Conservation (phyloP, 2,329 filamentous ascomycete species). For the Talaromyces amestolkiae region DNA sequence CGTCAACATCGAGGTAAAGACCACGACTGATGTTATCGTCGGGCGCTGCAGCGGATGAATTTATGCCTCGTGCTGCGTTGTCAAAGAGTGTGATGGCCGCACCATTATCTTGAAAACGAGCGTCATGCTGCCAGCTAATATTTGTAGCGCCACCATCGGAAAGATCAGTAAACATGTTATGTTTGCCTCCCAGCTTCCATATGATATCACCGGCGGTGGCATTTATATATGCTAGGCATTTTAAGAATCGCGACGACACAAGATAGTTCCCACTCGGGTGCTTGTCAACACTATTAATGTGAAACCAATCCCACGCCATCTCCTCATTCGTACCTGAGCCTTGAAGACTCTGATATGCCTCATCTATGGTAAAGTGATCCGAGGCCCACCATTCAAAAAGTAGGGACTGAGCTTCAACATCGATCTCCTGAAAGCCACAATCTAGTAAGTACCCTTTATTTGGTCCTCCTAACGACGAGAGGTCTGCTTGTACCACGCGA, state of each 20-base stretch:
- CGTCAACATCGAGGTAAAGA: slow-evolving; percentile 42
- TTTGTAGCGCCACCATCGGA: slow-evolving; percentile 11
- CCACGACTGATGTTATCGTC: slow-evolving; percentile 40
- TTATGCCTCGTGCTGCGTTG: slow-evolving; percentile 30
- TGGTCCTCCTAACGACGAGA: slow-evolving; percentile 38
- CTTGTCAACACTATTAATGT: slow-evolving; percentile 57
- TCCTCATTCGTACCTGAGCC: slow-evolving; percentile 21
- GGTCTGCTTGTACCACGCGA: slow-evolving; percentile 36
- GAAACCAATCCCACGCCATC: slow-evolving; percentile 53
- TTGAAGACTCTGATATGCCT: slow-evolving; percentile 22
- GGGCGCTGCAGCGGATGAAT: slow-evolving; percentile 17
- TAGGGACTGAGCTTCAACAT: slow-evolving; percentile 44
- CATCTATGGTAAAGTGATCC: slow-evolving; percentile 40
- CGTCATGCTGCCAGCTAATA: slow-evolving; percentile 18
- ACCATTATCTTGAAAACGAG: slow-evolving; percentile 24
- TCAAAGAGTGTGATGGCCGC: slow-evolving; percentile 38
- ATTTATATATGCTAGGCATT: slow-evolving; percentile 49
- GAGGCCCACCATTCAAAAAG: slow-evolving; percentile 50
- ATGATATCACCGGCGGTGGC: slow-evolving; percentile 50
- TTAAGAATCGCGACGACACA: slow-evolving; percentile 52
- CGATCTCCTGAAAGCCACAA: slow-evolving; percentile 46
- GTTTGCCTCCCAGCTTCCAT: slow-evolving; percentile 50
- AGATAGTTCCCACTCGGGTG: slow-evolving; percentile 52
- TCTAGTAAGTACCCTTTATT: slow-evolving; percentile 41
- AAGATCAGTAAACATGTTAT: slow-evolving; percentile 12